Evolutionary conservation across 805 yeast genomes (phyloP), one percentile per base, ranked within the genome.

Genomic region (Metschnikowia chrysomelidarum): DNA sequence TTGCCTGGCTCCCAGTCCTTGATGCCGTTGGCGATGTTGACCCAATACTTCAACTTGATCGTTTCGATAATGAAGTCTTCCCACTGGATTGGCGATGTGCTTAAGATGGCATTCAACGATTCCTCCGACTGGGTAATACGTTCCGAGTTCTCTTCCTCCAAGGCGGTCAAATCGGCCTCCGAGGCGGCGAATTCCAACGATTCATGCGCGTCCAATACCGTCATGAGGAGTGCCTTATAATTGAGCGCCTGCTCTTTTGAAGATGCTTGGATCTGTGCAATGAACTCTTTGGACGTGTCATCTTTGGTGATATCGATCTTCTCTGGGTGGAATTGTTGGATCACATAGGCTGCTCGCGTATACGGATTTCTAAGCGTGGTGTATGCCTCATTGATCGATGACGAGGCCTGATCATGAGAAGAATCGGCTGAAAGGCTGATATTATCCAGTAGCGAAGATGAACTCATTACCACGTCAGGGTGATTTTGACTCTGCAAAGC

Each of bases 171-270:
- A 30, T 86, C 95, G 2, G 68, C 61, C 32, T 76, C 82, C 34
- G 60, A 62, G 1, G 66, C 62, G 4, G 87, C 80, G 45, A 77
- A 77, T 42, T 86, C 94, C 38, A 89, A 63, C 26, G 76, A 74
- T 58, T 91, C 98, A 55, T 89, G 93, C 4, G 87, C 78, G 46
- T 87, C 94, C 60, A 91, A 66, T 15, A 91, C 83, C 27, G 77
- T 76, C 81, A 87, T 75, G 25, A 91, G 62, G 52, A 86, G 62
- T 11, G 65, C 72, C 38, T 80, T 77, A 41, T 78, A 67, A 22
- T 57, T 61, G 27, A 62, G 36, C 8, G 64, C 45, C n/a, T 47
- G 49, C 23, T 57, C 62, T n/a, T 54, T 54, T 1, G 64, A 57
- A 5, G 47, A 36, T 3, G 43, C 24, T 44, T 67, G 71, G 22